A percentile compares a stretch with the other conserved stretches of the same genome.
These are phyloP conservation scores for Xylaria bambusicola DNA, from an alignment of 495 filamentous ascomycete species.

Conservation along the genomic window DNA sequence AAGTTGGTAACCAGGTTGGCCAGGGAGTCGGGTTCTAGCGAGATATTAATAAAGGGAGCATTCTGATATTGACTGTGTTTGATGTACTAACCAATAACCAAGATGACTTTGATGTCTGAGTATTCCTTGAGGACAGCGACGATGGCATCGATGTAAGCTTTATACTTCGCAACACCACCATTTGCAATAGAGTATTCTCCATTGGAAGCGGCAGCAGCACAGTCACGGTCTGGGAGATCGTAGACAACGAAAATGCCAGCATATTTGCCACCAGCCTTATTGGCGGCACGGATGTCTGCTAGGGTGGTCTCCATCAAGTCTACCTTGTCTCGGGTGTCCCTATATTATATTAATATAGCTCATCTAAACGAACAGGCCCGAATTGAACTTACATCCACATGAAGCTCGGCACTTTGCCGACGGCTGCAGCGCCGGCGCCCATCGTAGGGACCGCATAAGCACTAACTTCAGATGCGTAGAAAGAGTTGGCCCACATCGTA, in stretches of 20 bases:
- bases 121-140: constrained; percentile 25
- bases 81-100: constrained; percentile 26
- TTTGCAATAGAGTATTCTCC: constrained; percentile 57
- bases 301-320: constrained; percentile 50
- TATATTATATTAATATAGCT: constrained; percentile 22
- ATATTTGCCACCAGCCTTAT: constrained; percentile 48
- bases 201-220: constrained; percentile 62
- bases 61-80: neutral
- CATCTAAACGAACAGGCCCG: neutral
- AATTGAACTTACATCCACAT: constrained; percentile 54
- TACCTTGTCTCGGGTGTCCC: constrained; percentile 51
- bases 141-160: constrained; percentile 60
- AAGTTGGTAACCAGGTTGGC: constrained; percentile 70
- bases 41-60: constrained; percentile 13
- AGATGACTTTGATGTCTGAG: constrained; percentile 39
- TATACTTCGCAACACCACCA: constrained; percentile 59
- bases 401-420: constrained; percentile 58
- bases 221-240: constrained; percentile 66
- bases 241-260: constrained; percentile 56
- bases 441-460: constrained; percentile 54
- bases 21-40: constrained; percentile 61
- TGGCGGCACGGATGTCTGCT: constrained; percentile 49
- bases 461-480: constrained; percentile 59
- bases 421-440: constrained; percentile 44
- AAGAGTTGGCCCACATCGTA: constrained; percentile 58